Percentiles rank a stretch among this genome's conserved stretches.
phyloP scores from a whole-genome alignment of 2,329 filamentous ascomycete genomes.

The Lecanicillium sp. region DNA sequence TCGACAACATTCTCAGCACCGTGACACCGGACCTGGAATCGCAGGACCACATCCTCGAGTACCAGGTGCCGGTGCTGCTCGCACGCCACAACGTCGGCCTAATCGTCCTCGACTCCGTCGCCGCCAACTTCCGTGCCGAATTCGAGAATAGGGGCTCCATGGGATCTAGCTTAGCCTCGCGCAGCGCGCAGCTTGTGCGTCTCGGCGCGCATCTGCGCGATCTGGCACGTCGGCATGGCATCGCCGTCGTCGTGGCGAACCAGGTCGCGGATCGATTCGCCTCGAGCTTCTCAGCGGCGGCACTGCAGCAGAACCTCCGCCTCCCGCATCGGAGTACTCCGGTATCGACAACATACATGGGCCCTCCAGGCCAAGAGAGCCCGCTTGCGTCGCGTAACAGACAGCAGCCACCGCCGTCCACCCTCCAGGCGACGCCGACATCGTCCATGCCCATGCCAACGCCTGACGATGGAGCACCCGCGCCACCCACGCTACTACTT shows the following conservation, averaged over 20 bases:
- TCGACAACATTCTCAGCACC: slow-evolving; percentile 73
- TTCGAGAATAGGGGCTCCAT: slow-evolving; percentile 56
- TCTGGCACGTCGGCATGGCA: slow-evolving; percentile 64
- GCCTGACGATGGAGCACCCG: slow-evolving; percentile 26
- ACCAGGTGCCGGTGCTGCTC: slow-evolving; percentile 84
- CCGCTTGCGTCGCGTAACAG: slow-evolving; percentile 42
- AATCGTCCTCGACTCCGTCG: slow-evolving; percentile 83
- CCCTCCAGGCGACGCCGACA: slow-evolving; percentile 29
- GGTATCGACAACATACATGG: background rate
- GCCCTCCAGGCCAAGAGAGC: slow-evolving; percentile 30
- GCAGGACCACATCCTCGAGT: slow-evolving; percentile 90
- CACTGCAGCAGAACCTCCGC: slow-evolving; percentile 16
- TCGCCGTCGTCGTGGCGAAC: slow-evolving; percentile 89
- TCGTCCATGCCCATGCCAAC: slow-evolving; percentile 34
- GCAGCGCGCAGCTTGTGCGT: slow-evolving; percentile 69
- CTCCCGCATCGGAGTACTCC: slow-evolving; percentile 28
- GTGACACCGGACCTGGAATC: slow-evolving; percentile 84
- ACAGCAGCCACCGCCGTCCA: slow-evolving; percentile 25
- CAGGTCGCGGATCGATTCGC: slow-evolving; percentile 87
- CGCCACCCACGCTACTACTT: slow-evolving; percentile 57
- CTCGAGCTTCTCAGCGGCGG: slow-evolving; percentile 21
- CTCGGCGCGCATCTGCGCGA: slow-evolving; percentile 70
- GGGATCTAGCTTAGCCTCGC: slow-evolving; percentile 61
- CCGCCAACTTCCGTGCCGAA: slow-evolving; percentile 92
- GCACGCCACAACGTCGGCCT: slow-evolving; percentile 71